A percentile compares a stretch with the other conserved stretches of the same genome.
Evolutionary conservation across 352 stramenopile species (phyloP).

Genomic region (Pythium brachiatum): DNA sequence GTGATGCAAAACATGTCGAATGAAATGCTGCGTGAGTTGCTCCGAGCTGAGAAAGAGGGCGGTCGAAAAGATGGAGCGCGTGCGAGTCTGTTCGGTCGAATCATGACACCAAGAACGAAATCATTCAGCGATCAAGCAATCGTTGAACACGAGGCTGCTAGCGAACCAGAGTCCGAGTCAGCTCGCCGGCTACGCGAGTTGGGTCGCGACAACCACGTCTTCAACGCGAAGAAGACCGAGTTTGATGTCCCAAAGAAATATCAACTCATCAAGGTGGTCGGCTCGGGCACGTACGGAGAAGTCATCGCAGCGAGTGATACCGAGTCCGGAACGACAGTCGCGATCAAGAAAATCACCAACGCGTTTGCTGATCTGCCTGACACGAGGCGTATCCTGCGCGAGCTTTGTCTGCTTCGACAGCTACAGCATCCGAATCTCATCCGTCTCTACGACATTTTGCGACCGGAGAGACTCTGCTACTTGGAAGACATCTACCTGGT

Average conservation of each 20-base stretch:
- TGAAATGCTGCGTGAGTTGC: conserved; percentile 56
- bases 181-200: conserved; percentile 36
- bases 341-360: conserved; percentile 94
- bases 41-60: conserved; percentile 40
- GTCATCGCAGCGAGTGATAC: conserved; percentile 80
- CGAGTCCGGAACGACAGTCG: conserved; percentile 83
- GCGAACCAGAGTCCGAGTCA: conserved; percentile 24
- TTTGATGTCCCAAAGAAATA: conserved; percentile 84
- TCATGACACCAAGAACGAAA: conserved; percentile 15
- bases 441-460: conserved; percentile 90
- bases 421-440: conserved; percentile 93
- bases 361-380: conserved; percentile 76
- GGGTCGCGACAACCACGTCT: conserved; percentile 60
- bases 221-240: conserved; percentile 58
- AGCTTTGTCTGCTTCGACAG: conserved; percentile 89
- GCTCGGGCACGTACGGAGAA: conserved; percentile 75
- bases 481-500: conserved; percentile 97
- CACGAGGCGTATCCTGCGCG: conserved; percentile 93
- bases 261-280: conserved; percentile 80
- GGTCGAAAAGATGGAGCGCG: conserved; percentile 14
- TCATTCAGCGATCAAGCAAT: neutral
- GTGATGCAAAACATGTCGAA: conserved; percentile 52
- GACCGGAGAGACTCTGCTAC: conserved; percentile 90
- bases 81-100: conserved; percentile 11
- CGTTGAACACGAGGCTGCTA: neutral